Conservation (phyloP, 1,284 basidiomycete species). For the Cerioporus squamosus region DNA sequence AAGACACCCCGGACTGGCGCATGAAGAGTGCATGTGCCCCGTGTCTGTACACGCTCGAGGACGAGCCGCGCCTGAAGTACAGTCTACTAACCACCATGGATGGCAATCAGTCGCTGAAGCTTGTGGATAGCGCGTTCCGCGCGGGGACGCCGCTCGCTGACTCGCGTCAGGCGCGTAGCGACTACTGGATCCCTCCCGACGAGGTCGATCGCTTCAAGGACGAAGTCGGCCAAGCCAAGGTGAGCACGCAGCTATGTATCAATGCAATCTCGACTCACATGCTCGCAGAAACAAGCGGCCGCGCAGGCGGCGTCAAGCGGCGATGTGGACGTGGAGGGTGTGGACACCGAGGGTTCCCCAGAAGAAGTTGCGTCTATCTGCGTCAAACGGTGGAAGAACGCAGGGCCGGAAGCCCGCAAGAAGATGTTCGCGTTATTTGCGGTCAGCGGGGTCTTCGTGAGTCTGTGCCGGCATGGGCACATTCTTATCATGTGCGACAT, state of each 20-base stretch:
- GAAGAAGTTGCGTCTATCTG: constrained; percentile 7
- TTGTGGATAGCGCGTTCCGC: constrained; percentile 17
- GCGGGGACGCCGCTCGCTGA: constrained; percentile 13
- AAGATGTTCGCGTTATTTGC: constrained; percentile 36
- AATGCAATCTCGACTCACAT: no score
- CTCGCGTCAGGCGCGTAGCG: constrained; percentile 4
- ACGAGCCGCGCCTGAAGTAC: constrained; percentile 25
- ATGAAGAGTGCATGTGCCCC: constrained; percentile 33
- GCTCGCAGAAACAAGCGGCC: no score
- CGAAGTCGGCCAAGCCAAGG: constrained; percentile 4
- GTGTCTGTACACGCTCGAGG: constrained; percentile 32
- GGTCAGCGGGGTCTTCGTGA: constrained; percentile 39
- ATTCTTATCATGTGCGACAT: constrained; percentile 39
- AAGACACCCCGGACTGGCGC: constrained; percentile 28
- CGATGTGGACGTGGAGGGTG: not conserved
- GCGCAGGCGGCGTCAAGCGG: no score
- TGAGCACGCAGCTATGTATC: no score
- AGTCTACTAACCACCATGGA: constrained; percentile 32
- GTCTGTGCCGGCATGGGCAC: constrained; percentile 38
- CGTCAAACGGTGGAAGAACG: constrained; percentile 22
- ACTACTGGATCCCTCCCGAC: constrained; percentile 18
- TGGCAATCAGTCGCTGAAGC: constrained; percentile 39
- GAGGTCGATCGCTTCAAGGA: constrained; percentile 30
- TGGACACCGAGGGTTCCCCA: not conserved
- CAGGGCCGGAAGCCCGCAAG: constrained; percentile 31